Evolutionary conservation across 2,329 filamentous ascomycete species (phyloP).

Genomic region (Botrytis tulipae): DNA sequence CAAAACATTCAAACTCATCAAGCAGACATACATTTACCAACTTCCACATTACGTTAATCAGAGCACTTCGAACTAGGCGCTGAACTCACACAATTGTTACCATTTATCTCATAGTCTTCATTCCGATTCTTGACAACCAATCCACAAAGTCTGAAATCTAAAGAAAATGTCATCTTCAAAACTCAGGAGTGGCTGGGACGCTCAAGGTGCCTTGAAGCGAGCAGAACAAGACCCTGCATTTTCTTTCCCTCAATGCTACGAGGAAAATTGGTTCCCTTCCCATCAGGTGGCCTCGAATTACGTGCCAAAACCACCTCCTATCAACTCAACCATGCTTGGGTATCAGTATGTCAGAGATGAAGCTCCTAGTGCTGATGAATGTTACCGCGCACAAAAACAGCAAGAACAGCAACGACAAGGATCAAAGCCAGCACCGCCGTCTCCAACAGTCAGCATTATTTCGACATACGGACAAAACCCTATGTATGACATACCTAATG

Average conservation of each 20-base stretch:
- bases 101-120: background rate
- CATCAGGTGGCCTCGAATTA: background rate
- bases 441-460: background rate
- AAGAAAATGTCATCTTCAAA: background rate
- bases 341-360: background rate
- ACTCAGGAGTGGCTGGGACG: background rate
- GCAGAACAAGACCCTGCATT: background rate
- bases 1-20: background rate
- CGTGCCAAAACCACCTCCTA: background rate
- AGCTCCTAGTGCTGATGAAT: background rate
- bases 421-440: background rate
- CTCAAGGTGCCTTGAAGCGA: background rate
- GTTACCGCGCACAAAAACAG: background rate
- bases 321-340: background rate
- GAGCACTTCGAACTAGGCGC: background rate
- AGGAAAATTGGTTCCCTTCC: background rate
- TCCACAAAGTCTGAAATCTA: background rate
- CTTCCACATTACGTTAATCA: background rate
- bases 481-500: accelerated
- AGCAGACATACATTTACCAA: background rate
- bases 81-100: background rate
- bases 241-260: background rate
- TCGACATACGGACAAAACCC: background rate
- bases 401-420: background rate
- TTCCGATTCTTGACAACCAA: background rate